Conservation (phyloP, 2,329 filamentous ascomycete species). For the Stachybotrys chartarum region DNA sequence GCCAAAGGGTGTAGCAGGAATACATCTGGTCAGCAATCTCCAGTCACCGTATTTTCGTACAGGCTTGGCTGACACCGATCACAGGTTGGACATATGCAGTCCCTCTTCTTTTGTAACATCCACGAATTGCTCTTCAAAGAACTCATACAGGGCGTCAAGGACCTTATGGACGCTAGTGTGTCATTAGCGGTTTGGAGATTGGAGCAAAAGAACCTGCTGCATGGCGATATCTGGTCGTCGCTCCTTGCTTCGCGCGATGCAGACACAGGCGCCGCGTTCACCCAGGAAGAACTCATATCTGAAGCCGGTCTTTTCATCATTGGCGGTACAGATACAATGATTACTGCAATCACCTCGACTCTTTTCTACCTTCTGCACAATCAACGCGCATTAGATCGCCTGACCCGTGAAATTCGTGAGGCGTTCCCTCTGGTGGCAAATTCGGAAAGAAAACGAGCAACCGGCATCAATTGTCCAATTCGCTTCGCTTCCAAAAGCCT, state of each 20-base stretch:
- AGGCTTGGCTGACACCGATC: not conserved
- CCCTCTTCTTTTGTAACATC: slow-evolving; percentile 5
- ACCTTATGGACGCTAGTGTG: slow-evolving; percentile 3
- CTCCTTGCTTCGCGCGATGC: slow-evolving; percentile 8
- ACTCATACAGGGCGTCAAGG: slow-evolving; percentile 5
- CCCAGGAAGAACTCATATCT: slow-evolving; percentile 6
- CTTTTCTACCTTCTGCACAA: slow-evolving; percentile 8
- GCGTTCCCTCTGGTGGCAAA: slow-evolving; percentile 2
- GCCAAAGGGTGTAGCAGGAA: slow-evolving; percentile 6
- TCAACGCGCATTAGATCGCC: slow-evolving; percentile 2
- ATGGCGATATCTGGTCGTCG: slow-evolving; percentile 6
- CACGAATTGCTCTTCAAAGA: slow-evolving; percentile 7
- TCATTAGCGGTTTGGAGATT: slow-evolving; percentile 4
- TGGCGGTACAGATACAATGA: slow-evolving; percentile 6
- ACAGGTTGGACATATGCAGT: slow-evolving; percentile 8
- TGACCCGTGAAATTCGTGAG: slow-evolving; percentile 6
- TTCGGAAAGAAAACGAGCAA: not conserved
- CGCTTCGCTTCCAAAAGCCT: slow-evolving; percentile 6
- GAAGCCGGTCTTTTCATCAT: slow-evolving; percentile 8
- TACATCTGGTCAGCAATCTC: slow-evolving; percentile 1
- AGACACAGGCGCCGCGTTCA: slow-evolving; percentile 5
- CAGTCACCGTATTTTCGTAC: not conserved
- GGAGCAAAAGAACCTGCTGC: slow-evolving; percentile 3
- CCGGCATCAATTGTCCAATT: slow-evolving; percentile 4
- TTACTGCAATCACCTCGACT: slow-evolving; percentile 5